Percentiles rank a stretch among this genome's conserved stretches.
phyloP scores from a whole-genome alignment of 306 rosid species.

The Begonia loranthoides region DNA sequence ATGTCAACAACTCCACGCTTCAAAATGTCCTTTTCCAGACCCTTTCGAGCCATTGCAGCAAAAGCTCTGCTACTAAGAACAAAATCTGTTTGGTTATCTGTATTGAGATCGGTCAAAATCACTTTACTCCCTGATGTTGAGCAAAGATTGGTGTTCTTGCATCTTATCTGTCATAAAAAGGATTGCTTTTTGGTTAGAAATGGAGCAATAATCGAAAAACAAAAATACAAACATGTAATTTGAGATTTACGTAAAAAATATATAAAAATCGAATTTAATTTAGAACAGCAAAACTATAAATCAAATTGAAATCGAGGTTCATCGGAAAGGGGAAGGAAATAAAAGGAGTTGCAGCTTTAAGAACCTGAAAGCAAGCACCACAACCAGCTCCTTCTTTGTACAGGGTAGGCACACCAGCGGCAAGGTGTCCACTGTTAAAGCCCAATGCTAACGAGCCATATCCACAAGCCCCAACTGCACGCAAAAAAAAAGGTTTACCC shows the following conservation, averaged over 20 bases:
- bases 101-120: constrained; percentile 56
- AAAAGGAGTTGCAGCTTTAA: no score
- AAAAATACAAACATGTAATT: no score
- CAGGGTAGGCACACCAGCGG: constrained; percentile 54
- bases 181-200: no score
- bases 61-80: constrained; percentile 71
- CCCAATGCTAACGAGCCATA: constrained; percentile 56
- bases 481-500: constrained; percentile 10
- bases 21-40: constrained; percentile 22
- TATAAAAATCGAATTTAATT: no score
- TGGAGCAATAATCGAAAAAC: no score
- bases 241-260: no score
- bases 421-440: constrained; percentile 38
- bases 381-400: constrained; percentile 74
- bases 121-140: constrained; percentile 42
- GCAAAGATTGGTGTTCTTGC: constrained; percentile 48
- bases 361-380: constrained; percentile 85
- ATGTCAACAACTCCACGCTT: constrained; percentile 59
- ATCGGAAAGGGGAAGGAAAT: no score
- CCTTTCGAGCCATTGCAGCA: constrained; percentile 50
- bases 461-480: constrained; percentile 89
- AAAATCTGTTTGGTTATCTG: constrained; percentile 40
- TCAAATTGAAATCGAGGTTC: no score
- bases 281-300: no score
- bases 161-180: constrained; percentile 45